These are phyloP conservation scores for Echium plantagineum DNA, from an alignment of 257 asterid genomes.

Conservation along the genomic window DNA sequence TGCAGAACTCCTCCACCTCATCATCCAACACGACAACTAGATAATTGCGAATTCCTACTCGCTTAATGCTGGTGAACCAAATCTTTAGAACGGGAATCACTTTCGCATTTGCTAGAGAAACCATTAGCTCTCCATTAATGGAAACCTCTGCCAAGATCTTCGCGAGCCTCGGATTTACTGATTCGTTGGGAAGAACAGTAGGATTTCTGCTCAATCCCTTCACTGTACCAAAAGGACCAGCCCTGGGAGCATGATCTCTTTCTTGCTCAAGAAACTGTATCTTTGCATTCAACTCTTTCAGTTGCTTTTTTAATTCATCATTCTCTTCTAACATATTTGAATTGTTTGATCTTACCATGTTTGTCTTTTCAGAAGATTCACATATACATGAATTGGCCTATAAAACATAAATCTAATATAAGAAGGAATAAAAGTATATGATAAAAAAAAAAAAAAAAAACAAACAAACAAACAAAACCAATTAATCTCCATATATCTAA, in stretches of 20 bases:
- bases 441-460: too few relatives aligned
- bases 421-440: not conserved
- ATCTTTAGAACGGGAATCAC: slow-evolving; percentile 52
- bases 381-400: slow-evolving; percentile 45
- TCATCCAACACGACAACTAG: slow-evolving; percentile 75
- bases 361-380: slow-evolving; percentile 35
- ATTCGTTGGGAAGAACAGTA: slow-evolving; percentile 48
- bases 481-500: too few relatives aligned
- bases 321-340: slow-evolving; percentile 38
- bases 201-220: slow-evolving; percentile 68
- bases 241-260: too few relatives aligned
- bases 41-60: slow-evolving; percentile 50
- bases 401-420: slow-evolving; percentile 2
- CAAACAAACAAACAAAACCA: too few relatives aligned
- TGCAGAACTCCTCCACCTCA: slow-evolving; percentile 42
- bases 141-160: slow-evolving; percentile 50
- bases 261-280: too few relatives aligned
- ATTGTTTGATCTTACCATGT: slow-evolving; percentile 39
- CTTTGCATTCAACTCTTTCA: too few relatives aligned
- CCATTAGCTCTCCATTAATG: slow-evolving; percentile 52
- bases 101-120: slow-evolving; percentile 71
- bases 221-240: slow-evolving; percentile 20
- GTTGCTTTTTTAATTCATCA: not conserved
- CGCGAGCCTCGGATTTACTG: slow-evolving; percentile 61
- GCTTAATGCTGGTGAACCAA: slow-evolving; percentile 54